Conservation (phyloP, 352 stramenopile genomes). For the Phytophthora sp. region DNA sequence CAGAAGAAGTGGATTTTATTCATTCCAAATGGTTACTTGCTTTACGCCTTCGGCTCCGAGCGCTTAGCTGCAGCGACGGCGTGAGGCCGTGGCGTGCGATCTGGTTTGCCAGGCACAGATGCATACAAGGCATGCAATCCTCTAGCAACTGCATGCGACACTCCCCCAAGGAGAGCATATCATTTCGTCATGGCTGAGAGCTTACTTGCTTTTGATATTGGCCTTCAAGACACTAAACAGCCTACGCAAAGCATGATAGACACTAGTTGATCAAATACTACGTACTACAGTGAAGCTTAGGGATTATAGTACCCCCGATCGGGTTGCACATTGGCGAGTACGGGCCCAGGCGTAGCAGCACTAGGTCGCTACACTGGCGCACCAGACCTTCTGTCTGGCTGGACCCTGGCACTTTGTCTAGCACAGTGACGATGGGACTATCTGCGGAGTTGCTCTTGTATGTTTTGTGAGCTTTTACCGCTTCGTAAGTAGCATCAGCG, state of each 20-base stretch:
- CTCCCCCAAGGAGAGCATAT: neutral
- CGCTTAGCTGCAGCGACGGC: neutral
- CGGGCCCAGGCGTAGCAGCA: neutral
- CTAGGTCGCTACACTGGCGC: neutral
- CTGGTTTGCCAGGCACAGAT: neutral
- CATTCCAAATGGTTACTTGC: neutral
- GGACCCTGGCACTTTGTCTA: conserved; percentile 1
- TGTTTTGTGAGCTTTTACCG: neutral
- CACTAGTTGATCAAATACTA: neutral
- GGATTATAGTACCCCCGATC: conserved; percentile 5
- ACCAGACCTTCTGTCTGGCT: neutral
- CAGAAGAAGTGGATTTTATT: neutral
- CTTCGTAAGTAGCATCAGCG: neutral
- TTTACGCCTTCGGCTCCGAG: conserved; percentile 1
- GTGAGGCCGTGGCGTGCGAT: neutral
- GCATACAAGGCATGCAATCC: neutral
- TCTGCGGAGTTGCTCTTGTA: neutral
- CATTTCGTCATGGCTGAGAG: neutral
- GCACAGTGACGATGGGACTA: neutral
- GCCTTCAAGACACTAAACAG: conserved; percentile 1
- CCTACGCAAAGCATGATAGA: neutral
- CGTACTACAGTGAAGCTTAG: neutral
- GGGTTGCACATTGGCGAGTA: conserved; percentile 23
- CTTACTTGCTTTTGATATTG: neutral
- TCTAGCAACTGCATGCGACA: neutral